Evolutionary conservation across 2,329 filamentous ascomycete species (phyloP).

Genomic region (Diaporthe australafricana): DNA sequence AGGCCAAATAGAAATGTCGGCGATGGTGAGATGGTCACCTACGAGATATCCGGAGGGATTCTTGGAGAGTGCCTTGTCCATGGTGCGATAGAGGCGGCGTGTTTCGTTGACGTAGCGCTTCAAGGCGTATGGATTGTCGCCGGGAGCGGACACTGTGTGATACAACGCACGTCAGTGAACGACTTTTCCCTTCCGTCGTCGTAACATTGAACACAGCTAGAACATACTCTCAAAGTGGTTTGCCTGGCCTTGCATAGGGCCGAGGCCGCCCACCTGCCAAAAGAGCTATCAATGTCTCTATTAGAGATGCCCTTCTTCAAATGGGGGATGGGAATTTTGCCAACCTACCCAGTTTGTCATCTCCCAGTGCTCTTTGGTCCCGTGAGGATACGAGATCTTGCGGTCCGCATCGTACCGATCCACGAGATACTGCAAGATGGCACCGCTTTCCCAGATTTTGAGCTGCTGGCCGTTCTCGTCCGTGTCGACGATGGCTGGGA

Average conservation of each 20-base stretch:
- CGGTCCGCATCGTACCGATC: conserved; percentile 84
- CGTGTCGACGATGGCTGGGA: conserved; percentile 86
- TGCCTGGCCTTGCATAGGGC: too few species aligned
- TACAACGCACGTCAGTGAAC: background rate
- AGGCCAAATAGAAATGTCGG: conserved; percentile 21
- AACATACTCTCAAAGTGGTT: conserved; percentile 15
- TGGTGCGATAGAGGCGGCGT: conserved; percentile 14
- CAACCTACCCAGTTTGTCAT: conserved; percentile 77
- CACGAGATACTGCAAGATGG: conserved; percentile 86
- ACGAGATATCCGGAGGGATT: background rate
- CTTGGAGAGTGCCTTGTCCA: conserved; percentile 9
- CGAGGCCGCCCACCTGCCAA: conserved; percentile 84
- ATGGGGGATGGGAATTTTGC: background rate
- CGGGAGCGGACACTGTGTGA: background rate
- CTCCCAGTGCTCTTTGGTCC: conserved; percentile 81
- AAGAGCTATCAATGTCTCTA: conserved; percentile 56
- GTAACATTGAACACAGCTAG: background rate
- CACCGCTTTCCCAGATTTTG: conserved; percentile 81
- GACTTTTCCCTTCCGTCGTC: background rate
- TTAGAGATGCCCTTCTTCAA: background rate
- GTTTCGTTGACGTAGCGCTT: conserved; percentile 21
- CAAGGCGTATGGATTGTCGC: background rate
- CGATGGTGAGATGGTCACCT: conserved; percentile 1
- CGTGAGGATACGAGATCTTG: conserved; percentile 83
- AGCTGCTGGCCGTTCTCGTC: conserved; percentile 62